Conservation (phyloP, 2,329 filamentous ascomycete genomes). For the Pseudogymnoascus sp. region DNA sequence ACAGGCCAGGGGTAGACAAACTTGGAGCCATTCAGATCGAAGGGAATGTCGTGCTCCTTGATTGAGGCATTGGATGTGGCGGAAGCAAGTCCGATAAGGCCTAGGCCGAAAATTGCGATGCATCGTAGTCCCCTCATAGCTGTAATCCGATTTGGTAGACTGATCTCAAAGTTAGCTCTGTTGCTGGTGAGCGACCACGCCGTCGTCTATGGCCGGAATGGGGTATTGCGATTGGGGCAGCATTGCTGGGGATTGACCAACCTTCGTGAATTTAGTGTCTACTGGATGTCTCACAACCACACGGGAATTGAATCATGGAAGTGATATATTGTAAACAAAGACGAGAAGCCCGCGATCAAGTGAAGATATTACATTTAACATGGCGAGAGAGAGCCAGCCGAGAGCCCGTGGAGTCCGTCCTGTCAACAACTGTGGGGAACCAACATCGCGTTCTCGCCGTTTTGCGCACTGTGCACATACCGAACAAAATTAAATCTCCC, state of each 20-base stretch:
- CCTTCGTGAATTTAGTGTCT: background rate
- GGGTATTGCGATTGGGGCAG: background rate
- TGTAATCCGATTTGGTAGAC: background rate
- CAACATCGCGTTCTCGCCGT: background rate
- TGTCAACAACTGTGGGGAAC: background rate
- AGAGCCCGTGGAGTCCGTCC: background rate
- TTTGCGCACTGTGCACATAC: background rate
- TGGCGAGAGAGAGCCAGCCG: background rate
- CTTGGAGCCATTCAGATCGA: background rate
- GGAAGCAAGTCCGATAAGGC: background rate
- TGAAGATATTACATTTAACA: background rate
- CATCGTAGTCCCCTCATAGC: background rate
- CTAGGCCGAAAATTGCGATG: background rate
- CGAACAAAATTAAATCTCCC: background rate
- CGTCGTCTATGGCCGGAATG: background rate
- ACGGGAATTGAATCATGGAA: background rate
- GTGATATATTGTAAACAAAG: slow-evolving; percentile 2
- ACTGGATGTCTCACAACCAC: background rate
- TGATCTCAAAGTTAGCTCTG: background rate
- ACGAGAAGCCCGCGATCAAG: background rate
- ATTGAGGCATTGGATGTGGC: slow-evolving; percentile 24
- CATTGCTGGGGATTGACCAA: background rate
- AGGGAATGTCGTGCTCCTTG: background rate
- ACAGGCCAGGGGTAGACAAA: slow-evolving; percentile 42
- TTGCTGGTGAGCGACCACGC: background rate